phyloP scores from a whole-genome alignment of 805 yeast species.

The Debaryomyces prosopidis region DNA sequence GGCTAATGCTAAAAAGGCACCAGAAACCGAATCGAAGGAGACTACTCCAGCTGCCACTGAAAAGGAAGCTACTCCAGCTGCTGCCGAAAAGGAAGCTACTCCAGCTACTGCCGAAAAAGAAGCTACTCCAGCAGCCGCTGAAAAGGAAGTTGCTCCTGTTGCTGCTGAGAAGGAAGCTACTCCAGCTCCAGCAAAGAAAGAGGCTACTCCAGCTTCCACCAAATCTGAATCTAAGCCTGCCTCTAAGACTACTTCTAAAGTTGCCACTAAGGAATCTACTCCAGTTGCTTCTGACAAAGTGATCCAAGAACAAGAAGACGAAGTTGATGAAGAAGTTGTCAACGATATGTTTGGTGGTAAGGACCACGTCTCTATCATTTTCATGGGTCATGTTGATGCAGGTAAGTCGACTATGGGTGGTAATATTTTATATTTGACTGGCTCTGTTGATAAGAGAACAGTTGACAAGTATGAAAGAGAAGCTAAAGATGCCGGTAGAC shows the following conservation, averaged over 20 bases:
- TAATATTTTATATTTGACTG: constrained; percentile 87
- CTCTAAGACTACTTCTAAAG: constrained; percentile 10
- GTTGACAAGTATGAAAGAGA: constrained; percentile 97
- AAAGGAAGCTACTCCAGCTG: constrained; percentile 22
- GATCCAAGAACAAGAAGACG: constrained; percentile 72
- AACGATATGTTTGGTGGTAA: constrained; percentile 95
- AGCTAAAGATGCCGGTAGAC: constrained; percentile 99
- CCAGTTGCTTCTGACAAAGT: constrained; percentile 43
- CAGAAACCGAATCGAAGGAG: constrained; percentile 24
- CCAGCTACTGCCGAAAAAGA: constrained; percentile 14
- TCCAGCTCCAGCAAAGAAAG: constrained; percentile 19
- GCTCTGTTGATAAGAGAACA: constrained; percentile 97
- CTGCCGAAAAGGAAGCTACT: constrained; percentile 17
- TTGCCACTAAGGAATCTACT: constrained; percentile 15
- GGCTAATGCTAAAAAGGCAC: constrained; percentile 49
- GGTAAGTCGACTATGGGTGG: constrained; percentile 99
- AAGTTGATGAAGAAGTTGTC: constrained; percentile 82
- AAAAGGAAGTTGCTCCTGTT: constrained; percentile 16
- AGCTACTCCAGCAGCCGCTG: constrained; percentile 14
- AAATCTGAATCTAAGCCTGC: constrained; percentile 14
- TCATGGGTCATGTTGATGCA: constrained; percentile 99
- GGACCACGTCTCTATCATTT: constrained; percentile 93
- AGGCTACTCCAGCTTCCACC: constrained; percentile 15
- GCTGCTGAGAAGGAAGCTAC: constrained; percentile 23
- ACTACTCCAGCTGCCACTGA: constrained; percentile 21